Conservation (phyloP, 75 land plant genomes). For the Selaginella moellendorffii region DNA sequence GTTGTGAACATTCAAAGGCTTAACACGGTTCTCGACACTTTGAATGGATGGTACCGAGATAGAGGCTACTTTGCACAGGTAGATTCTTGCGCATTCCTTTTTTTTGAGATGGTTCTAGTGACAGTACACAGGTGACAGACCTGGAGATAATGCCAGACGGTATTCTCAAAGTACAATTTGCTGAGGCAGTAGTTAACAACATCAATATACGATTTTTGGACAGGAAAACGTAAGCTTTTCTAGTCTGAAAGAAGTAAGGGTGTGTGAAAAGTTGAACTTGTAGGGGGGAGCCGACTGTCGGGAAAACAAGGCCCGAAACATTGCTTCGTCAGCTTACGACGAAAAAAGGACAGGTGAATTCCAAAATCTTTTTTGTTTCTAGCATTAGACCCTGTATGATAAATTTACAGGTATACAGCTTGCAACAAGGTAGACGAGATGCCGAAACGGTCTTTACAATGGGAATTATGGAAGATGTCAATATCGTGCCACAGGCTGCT, state of each 20-base stretch:
- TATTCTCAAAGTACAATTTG: conserved; percentile 63
- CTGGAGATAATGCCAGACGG: conserved; percentile 93
- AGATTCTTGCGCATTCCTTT: not conserved
- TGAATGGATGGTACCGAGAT: conserved; percentile 89
- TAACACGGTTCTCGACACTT: conserved; percentile 59
- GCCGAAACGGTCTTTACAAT: conserved; percentile 86
- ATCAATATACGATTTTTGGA: conserved; percentile 92
- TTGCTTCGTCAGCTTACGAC: conserved; percentile 92
- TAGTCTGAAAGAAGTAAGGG: not conserved
- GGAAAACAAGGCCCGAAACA: conserved; percentile 89
- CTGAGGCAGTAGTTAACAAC: conserved; percentile 94
- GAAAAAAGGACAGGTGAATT: conserved; percentile 80
- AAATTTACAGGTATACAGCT: conserved; percentile 64
- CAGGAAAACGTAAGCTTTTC: conserved; percentile 65
- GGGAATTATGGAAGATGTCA: conserved; percentile 99
- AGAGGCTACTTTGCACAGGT: conserved; percentile 91
- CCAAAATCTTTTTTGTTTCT: too few species aligned
- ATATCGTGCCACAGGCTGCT: conserved; percentile 81
- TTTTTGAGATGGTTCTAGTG: not conserved
- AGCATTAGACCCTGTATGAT: not conserved
- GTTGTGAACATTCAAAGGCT: conserved; percentile 71
- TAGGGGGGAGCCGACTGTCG: conserved; percentile 92
- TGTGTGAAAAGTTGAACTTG: conserved; percentile 11
- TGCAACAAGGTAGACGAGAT: conserved; percentile 89
- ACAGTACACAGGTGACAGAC: conserved; percentile 54